Base-by-base conservation (phyloP, 108 stramenopile species). In the Nitzschia sp. region DNA sequence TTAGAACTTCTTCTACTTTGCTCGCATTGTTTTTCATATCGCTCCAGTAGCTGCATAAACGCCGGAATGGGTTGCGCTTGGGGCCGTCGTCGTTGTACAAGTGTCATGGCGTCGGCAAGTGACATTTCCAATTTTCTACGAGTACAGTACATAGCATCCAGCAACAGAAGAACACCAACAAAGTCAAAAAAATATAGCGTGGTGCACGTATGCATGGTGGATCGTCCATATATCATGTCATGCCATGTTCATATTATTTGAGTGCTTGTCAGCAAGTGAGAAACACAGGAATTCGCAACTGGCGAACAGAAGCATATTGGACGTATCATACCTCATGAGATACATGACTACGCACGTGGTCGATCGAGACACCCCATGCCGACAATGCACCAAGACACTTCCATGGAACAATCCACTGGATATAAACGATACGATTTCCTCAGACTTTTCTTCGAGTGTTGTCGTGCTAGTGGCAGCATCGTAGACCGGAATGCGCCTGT, bases 311-410 rank as follows among this genome's bases (percentile, higher is more conserved):
- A n/a, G n/a, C n/a, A n/a, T n/a, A n/a, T n/a, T n/a, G n/a, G n/a
- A n/a, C n/a, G n/a, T n/a, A n/a, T n/a, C n/a, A 53, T 53, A 83
- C 85, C 79, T 66, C 66, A 92, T 87, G 33, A 92, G 75, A 71
- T 81, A 92, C 44, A 92, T 69, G 0, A 82, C 45, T 1, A 81
- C 85, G 30, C 83, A 76, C 2, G 90, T 87, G 0, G 84, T 78
- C 36, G 87, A 89, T 68, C 90, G 59, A 9, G 85, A 86, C 0
- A 85, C 77, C 0, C 90, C 90, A 21, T 73, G 64, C 36, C 83
- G 81, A 68, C 90, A 92, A 72, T 92, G 90, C 1, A 92, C 86
- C 41, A 92, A 63, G 0, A 92, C 86, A 46, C 81, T 80, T n/a
- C 90, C 90, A 70, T 92, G 86, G 63, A 77, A 77, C 44, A 92